Base-by-base conservation (phyloP, 495 filamentous ascomycete species). In the Ramalina peruviana region DNA sequence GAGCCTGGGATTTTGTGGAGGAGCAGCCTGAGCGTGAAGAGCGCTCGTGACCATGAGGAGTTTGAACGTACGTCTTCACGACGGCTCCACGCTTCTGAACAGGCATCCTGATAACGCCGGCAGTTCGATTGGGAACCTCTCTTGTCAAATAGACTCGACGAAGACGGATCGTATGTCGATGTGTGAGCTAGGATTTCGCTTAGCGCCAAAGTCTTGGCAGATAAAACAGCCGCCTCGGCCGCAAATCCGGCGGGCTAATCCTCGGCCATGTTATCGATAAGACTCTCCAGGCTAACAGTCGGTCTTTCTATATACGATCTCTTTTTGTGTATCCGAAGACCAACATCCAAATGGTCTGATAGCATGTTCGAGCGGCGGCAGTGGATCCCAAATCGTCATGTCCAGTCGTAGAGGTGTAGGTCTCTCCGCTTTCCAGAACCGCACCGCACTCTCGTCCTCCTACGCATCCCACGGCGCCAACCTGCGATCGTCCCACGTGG, bases 391-490 rank as follows among this genome's bases (percentile, higher is more conserved):
- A 6, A 13, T 17, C 51, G 58, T 36, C 25, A 76, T 76, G 73
- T 65, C 73, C 6, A 56, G 62, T 40, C 72, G 73, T 46, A 69
- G 73, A 64, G 86, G 85, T 51, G 87, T 94, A 53, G 92, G 92
- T 57, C 83, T 98, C 45, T 86, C 84, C 23, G 88, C 93, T 65
- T 92, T 98, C 59, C 82, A 85, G 57, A 84, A 89, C 56, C 82
- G 80, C 48, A 80, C 76, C 37, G 78, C 93, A 54, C 79, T 86
- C 25, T 83, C 80, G 20, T 79, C 85, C 17, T 86, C 86, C 54
- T 98, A 88, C 66, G 86, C 90, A 25, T 79, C 74, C 49, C 93
- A 97, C 72, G 92, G 92, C 61, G 78, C 78, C 50, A 76, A 72
- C n/a, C 78, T 98, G 4, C 86, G 88, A 45, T 80, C 77, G 40